Evolutionary conservation across 2,329 filamentous ascomycete species (phyloP).

Genomic region (Periconia sp.): DNA sequence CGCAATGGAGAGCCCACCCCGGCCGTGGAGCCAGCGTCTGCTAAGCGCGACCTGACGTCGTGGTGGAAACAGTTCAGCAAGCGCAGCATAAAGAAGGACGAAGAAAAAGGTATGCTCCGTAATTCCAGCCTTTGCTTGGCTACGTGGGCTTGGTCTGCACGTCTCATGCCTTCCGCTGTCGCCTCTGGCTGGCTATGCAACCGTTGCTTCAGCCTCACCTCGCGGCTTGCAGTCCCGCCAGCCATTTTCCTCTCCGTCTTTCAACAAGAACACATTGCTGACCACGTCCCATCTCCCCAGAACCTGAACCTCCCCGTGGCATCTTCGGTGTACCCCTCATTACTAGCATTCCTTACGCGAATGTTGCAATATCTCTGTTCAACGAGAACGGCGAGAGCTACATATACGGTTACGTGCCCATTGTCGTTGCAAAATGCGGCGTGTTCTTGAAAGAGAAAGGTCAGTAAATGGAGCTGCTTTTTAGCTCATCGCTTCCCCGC

Average conservation of each 20-base stretch:
- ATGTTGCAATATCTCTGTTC: conserved; percentile 94
- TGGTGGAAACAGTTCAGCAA: conserved; percentile 97
- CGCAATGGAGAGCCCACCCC: conserved; percentile 49
- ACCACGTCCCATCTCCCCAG: conserved; percentile 23
- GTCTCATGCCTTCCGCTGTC: neutral
- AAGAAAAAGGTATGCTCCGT: conserved; percentile 59
- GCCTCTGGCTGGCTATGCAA: neutral
- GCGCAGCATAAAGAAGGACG: conserved; percentile 61
- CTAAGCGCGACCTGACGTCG: conserved; percentile 83
- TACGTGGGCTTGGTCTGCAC: conserved; percentile 3
- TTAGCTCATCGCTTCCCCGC: conserved; percentile 12
- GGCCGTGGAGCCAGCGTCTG: conserved; percentile 69
- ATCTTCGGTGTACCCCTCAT: conserved; percentile 95
- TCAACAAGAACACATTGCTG: conserved; percentile 20
- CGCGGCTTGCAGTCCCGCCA: conserved; percentile 16
- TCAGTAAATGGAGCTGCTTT: conserved; percentile 42
- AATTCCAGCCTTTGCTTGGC: neutral
- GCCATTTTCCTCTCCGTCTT: conserved; percentile 11
- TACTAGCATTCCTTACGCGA: conserved; percentile 94
- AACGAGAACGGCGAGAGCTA: conserved; percentile 93
- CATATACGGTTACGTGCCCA: conserved; percentile 97
- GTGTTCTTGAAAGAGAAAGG: conserved; percentile 98
- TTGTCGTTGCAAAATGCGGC: conserved; percentile 96
- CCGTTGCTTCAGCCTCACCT: conserved; percentile 13
- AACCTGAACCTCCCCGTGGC: conserved; percentile 59